Percentiles rank a stretch among this genome's conserved stretches.
Evolutionary conservation across 2,329 filamentous ascomycete genomes (phyloP).

Genomic region (Beauveria sp.): DNA sequence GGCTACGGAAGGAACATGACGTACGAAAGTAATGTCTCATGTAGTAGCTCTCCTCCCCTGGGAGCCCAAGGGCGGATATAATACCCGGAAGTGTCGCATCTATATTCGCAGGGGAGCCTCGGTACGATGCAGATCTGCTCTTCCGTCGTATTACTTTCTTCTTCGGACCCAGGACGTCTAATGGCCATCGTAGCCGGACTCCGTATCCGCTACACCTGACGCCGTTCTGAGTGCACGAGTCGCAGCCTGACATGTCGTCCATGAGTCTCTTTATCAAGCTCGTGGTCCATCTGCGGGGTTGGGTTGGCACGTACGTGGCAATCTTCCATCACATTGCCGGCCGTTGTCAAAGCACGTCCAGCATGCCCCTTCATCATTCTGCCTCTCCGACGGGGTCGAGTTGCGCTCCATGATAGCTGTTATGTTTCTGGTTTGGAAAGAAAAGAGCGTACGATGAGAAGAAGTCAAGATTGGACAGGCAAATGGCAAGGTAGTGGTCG

Average conservation of each 20-base stretch:
- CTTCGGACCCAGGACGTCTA: neutral
- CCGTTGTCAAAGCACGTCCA: neutral
- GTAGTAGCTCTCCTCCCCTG: neutral
- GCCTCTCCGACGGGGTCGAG: neutral
- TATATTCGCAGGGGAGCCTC: neutral
- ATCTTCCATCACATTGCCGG: neutral
- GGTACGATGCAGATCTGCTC: neutral
- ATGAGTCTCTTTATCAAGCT: neutral
- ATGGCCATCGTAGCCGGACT: neutral
- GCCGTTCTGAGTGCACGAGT: neutral
- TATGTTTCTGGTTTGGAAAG: no score
- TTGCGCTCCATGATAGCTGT: neutral
- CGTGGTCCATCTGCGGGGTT: neutral
- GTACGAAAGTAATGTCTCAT: neutral
- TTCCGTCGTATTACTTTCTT: neutral
- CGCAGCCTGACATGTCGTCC: neutral
- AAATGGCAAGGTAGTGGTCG: no score
- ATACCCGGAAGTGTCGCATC: neutral
- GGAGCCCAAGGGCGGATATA: neutral
- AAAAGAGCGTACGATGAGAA: neutral
- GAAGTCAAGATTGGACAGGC: no score
- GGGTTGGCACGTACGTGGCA: neutral
- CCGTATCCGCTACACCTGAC: neutral
- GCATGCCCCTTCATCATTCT: neutral
- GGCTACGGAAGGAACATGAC: neutral